These are phyloP conservation scores for Sparassis latifolia DNA, from an alignment of 1,284 basidiomycete species.

Conservation along the genomic window DNA sequence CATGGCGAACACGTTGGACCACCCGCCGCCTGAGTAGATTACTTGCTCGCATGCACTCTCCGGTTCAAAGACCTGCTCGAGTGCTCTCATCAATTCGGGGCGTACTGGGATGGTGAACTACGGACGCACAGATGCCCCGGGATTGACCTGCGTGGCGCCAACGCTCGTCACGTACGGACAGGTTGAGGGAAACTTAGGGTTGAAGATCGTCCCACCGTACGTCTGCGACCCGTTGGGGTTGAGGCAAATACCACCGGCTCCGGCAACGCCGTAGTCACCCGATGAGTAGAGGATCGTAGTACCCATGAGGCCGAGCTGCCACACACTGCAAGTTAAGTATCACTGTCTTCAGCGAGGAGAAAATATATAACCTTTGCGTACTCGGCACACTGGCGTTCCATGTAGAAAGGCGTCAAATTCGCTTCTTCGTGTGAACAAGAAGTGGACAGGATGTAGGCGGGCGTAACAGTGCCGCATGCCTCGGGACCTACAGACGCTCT, in stretches of 20 bases:
- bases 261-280: slow-evolving; percentile 17
- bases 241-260: slow-evolving; percentile 17
- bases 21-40: slow-evolving; percentile 13
- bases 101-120: too few relatives aligned
- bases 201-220: slow-evolving; percentile 14
- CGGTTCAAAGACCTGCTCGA: slow-evolving; percentile 2
- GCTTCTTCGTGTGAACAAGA: slow-evolving; percentile 46
- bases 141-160: slow-evolving; percentile 16
- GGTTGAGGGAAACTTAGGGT: slow-evolving; percentile 16
- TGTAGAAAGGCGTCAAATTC: slow-evolving; percentile 35
- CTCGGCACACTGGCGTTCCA: slow-evolving; percentile 48
- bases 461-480: slow-evolving; percentile 44
- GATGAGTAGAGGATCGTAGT: slow-evolving; percentile 17
- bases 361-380: slow-evolving; percentile 31
- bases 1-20: slow-evolving; percentile 26
- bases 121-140: slow-evolving; percentile 12
- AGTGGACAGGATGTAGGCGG: slow-evolving; percentile 47
- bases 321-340: background rate
- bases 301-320: slow-evolving; percentile 19
- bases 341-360: background rate
- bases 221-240: slow-evolving; percentile 19
- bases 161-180: slow-evolving; percentile 19
- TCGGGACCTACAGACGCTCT: slow-evolving; percentile 25
- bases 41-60: slow-evolving; percentile 1
- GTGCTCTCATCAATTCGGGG: background rate